phyloP scores from a whole-genome alignment of 306 rosid species.

The Rosa chinensis region DNA sequence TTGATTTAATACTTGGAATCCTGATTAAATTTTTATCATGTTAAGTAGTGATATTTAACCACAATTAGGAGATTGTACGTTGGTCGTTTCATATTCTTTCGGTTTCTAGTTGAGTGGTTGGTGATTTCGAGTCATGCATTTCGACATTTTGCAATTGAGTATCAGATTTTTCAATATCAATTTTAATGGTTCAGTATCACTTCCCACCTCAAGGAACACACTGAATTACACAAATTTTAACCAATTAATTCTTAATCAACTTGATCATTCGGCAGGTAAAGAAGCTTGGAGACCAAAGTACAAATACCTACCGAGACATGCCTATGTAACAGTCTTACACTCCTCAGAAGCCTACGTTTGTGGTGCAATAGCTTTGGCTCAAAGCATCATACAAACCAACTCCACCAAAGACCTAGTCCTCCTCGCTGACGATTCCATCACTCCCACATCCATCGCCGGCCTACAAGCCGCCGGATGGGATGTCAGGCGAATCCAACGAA shows the following conservation, averaged over 20 bases:
- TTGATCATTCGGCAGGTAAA: not conserved
- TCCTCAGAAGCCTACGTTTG: slow-evolving; percentile 84
- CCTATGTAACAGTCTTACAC: slow-evolving; percentile 76
- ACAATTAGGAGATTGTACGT: not conserved
- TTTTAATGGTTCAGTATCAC: not conserved
- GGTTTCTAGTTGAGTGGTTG: not conserved
- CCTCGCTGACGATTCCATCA: slow-evolving; percentile 61
- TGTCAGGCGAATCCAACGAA: slow-evolving; percentile 47
- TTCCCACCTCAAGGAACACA: not conserved
- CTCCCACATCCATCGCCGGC: slow-evolving; percentile 36
- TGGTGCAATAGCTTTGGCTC: slow-evolving; percentile 88
- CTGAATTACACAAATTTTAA: not conserved
- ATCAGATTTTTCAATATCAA: not conserved
- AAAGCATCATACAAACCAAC: slow-evolving; percentile 56
- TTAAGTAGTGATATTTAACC: no score
- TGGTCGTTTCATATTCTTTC: not conserved
- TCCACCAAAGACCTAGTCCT: slow-evolving; percentile 61
- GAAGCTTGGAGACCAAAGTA: slow-evolving; percentile 44
- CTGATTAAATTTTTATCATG: no score
- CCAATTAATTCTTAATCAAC: not conserved
- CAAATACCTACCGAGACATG: slow-evolving; percentile 17
- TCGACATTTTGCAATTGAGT: not conserved
- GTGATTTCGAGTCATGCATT: not conserved
- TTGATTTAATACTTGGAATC: no score
- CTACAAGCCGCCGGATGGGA: slow-evolving; percentile 72